phyloP scores from a whole-genome alignment of 2,329 filamentous ascomycete genomes.

The Microdochium paspali region DNA sequence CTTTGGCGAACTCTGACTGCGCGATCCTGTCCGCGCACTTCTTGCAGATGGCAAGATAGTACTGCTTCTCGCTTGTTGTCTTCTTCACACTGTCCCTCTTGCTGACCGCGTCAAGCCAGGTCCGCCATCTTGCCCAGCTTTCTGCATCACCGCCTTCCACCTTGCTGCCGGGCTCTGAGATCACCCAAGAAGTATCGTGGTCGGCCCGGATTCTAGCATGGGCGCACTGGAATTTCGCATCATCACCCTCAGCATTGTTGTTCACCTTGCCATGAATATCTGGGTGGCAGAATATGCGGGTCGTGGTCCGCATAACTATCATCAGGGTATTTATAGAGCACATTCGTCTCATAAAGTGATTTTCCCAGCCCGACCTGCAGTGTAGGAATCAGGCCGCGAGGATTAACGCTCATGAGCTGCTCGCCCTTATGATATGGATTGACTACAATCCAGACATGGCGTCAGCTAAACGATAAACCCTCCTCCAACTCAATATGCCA shows the following conservation, averaged over 20 bases:
- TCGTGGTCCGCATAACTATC: constrained; percentile 37
- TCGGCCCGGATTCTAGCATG: constrained; percentile 47
- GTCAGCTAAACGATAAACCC: no score
- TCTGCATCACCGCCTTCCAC: constrained; percentile 31
- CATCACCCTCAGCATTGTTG: background rate
- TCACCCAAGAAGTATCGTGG: constrained; percentile 43
- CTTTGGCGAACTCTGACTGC: constrained; percentile 31
- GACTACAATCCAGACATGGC: no score
- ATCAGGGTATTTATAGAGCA: constrained; percentile 52
- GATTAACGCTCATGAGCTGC: constrained; percentile 44
- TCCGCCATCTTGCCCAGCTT: constrained; percentile 41
- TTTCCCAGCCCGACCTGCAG: constrained; percentile 26
- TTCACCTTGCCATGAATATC: no score
- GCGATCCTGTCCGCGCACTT: constrained; percentile 32
- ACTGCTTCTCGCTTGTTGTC: constrained; percentile 42
- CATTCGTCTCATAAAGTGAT: constrained; percentile 45
- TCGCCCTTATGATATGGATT: constrained; percentile 49
- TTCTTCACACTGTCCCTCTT: constrained; percentile 37
- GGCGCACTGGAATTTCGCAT: constrained; percentile 40
- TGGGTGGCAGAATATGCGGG: constrained; percentile 29
- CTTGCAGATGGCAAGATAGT: constrained; percentile 46
- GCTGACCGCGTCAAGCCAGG: constrained; percentile 39
- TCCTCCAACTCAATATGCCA: no score
- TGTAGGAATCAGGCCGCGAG: constrained; percentile 49
- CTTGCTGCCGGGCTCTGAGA: constrained; percentile 35